These are phyloP conservation scores for Dalechampia spathulata DNA, from an alignment of 441 rosid genomes.

Conservation along the genomic window DNA sequence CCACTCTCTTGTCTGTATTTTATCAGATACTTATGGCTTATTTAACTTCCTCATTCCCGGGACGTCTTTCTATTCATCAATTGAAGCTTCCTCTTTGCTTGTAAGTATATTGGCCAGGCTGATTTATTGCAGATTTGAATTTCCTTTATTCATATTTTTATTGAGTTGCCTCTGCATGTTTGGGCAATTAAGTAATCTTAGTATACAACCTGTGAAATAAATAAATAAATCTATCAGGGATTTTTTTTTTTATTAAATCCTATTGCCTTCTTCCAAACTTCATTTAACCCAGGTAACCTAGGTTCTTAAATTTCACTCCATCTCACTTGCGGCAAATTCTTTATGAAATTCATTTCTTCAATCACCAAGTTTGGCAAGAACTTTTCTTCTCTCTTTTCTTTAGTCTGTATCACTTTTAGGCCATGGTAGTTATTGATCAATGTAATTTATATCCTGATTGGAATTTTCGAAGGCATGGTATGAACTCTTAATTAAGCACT, in stretches of 20 bases:
- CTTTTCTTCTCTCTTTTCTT: not conserved
- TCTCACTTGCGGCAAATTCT: not conserved
- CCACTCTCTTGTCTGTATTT: conserved; percentile 2
- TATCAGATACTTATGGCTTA: conserved; percentile 73
- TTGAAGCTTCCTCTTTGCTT: conserved; percentile 78
- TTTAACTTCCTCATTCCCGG: conserved; percentile 79
- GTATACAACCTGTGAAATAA: not conserved
- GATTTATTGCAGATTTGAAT: not conserved
- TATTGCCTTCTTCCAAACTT: not conserved
- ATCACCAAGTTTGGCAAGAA: not conserved
- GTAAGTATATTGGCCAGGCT: conserved; percentile 40
- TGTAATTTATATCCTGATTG: not conserved
- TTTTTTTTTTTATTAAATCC: no score
- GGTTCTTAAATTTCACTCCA: not conserved
- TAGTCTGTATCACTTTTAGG: not conserved
- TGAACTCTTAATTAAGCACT: not conserved
- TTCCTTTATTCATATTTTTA: conserved; percentile 5
- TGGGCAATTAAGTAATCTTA: not conserved
- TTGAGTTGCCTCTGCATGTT: conserved; percentile 7
- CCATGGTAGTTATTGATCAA: not conserved
- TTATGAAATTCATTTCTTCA: not conserved
- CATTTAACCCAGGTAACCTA: not conserved
- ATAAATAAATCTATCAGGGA: not conserved
- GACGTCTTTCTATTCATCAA: conserved; percentile 63
- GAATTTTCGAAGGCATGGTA: not conserved